These are phyloP conservation scores for Candida tropicalis DNA, from an alignment of 1,139 yeast species.

Conservation along the genomic window DNA sequence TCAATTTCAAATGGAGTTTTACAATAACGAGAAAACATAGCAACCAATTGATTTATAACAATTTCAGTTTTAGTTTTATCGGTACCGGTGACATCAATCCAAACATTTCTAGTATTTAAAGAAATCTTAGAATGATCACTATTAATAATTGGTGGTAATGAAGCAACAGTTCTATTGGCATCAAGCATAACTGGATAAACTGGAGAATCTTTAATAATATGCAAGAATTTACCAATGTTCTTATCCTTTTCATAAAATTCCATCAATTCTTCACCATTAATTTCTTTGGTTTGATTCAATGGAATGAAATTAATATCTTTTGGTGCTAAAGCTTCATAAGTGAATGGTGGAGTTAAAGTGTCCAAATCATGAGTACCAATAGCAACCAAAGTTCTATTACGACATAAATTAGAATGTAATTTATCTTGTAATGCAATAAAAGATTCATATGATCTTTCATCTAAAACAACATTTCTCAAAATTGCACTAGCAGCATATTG, in stretches of 20 bases:
- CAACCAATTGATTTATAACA: conserved; percentile 87
- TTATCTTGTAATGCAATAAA: conserved; percentile 97
- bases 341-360: conserved; percentile 79
- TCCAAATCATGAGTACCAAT: conserved; percentile 98
- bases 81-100: conserved; percentile 93
- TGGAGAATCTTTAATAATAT: conserved; percentile 84
- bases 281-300: conserved; percentile 76
- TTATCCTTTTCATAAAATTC: conserved; percentile 90
- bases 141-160: conserved; percentile 97
- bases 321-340: conserved; percentile 85
- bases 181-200: conserved; percentile 91
- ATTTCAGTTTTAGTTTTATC: conserved; percentile 91
- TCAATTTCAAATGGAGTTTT: conserved; percentile 78
- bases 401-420: conserved; percentile 91
- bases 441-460: conserved; percentile 85
- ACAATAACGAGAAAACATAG: conserved; percentile 93
- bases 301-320: conserved; percentile 79
- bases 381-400: conserved; percentile 96
- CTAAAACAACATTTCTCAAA: conserved; percentile 78
- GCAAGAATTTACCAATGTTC: conserved; percentile 86
- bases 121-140: conserved; percentile 89
- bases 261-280: conserved; percentile 80
- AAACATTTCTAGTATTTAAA: conserved; percentile 80
- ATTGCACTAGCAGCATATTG: conserved; percentile 96
- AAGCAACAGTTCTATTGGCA: conserved; percentile 74